Conservation (phyloP, 768 basidiomycete species). For the Termitomyces bulborhizus region DNA sequence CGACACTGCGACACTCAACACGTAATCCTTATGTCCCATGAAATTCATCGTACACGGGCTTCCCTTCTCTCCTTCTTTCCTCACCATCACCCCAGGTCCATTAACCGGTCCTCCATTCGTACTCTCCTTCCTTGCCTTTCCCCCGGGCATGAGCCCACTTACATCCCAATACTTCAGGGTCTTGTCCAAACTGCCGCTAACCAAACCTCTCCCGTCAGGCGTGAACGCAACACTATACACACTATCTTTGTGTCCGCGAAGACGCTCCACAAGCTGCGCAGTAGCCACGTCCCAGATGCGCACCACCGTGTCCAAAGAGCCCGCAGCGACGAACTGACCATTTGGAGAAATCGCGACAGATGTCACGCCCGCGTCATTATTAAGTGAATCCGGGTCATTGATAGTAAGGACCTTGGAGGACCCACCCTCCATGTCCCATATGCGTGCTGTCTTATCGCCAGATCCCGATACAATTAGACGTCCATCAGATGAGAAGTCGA, state of each 20-base stretch:
- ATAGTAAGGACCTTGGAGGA: constrained; percentile 40
- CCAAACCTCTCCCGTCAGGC: constrained; percentile 84
- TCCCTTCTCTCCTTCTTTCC: constrained; percentile 48
- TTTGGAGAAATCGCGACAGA: constrained; percentile 76
- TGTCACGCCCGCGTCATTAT: constrained; percentile 60
- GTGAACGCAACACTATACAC: constrained; percentile 92
- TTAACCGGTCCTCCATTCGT: constrained; percentile 35
- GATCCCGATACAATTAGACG: constrained; percentile 85
- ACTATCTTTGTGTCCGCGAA: constrained; percentile 76
- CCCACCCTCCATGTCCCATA: constrained; percentile 38
- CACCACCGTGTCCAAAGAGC: constrained; percentile 70
- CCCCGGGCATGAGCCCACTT: constrained; percentile 65
- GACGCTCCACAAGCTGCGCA: constrained; percentile 62
- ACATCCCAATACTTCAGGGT: constrained; percentile 88
- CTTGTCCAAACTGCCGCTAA: constrained; percentile 89
- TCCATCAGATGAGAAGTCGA: constrained; percentile 88
- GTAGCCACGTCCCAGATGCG: constrained; percentile 74
- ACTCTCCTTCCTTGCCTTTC: constrained; percentile 44
- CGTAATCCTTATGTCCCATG: constrained; percentile 80
- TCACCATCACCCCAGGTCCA: constrained; percentile 14
- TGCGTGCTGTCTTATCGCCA: constrained; percentile 53
- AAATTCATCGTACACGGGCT: constrained; percentile 75
- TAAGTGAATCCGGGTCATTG: constrained; percentile 44
- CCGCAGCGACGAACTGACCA: constrained; percentile 59
- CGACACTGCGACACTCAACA: constrained; percentile 63